Evolutionary conservation across 768 basidiomycete species (phyloP).

Genomic region (Lentinula sp.): DNA sequence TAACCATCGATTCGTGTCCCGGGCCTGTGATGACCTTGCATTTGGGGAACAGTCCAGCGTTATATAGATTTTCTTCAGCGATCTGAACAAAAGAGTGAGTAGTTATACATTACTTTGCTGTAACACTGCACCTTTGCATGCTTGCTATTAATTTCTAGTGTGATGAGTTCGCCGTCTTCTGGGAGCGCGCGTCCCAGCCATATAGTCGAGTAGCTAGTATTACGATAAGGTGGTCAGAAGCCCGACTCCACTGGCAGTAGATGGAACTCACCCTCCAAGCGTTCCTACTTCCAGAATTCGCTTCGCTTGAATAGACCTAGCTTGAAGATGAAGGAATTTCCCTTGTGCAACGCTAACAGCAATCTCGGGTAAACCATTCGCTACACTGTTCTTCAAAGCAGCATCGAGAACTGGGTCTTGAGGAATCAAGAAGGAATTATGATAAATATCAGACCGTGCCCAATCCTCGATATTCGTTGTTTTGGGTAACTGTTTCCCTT

Average conservation of each 20-base stretch:
- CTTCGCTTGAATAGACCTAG: slow-evolving; percentile 36
- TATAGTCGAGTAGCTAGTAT: slow-evolving; percentile 37
- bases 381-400: slow-evolving; percentile 22
- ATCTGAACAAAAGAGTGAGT: slow-evolving; percentile 29
- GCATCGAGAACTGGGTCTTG: slow-evolving; percentile 22
- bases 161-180: slow-evolving; percentile 40
- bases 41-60: slow-evolving; percentile 44
- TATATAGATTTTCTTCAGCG: slow-evolving; percentile 49
- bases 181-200: slow-evolving; percentile 43
- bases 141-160: slow-evolving; percentile 39
- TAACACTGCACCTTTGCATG: slow-evolving; percentile 37
- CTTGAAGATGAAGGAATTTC: slow-evolving; percentile 38
- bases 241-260: not conserved
- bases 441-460: slow-evolving; percentile 10
- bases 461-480: slow-evolving; percentile 15
- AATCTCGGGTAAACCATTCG: slow-evolving; percentile 25
- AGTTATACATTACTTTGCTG: not conserved
- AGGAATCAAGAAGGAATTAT: slow-evolving; percentile 32
- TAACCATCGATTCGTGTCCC: slow-evolving; percentile 43
- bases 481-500: slow-evolving; percentile 25
- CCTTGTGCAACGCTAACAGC: slow-evolving; percentile 35
- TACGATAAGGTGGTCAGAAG: not conserved
- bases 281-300: slow-evolving; percentile 47
- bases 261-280: slow-evolving; percentile 36
- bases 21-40: slow-evolving; percentile 45